phyloP scores from a whole-genome alignment of 805 yeast genomes.

The Yarrowia bubula region DNA sequence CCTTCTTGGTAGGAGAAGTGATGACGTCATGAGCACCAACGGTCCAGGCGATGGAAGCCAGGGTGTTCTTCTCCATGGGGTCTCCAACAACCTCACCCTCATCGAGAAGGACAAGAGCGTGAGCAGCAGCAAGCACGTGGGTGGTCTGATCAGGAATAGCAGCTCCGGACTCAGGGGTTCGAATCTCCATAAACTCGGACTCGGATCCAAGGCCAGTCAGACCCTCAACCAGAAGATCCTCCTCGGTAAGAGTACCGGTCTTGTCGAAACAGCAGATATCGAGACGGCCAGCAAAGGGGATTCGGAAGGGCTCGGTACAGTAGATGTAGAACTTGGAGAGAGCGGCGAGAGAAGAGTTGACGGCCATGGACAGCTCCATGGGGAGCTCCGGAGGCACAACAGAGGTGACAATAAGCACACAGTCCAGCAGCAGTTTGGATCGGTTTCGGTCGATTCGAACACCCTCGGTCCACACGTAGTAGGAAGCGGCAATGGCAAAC shows the following conservation, averaged over 20 bases:
- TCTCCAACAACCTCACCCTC: conserved; percentile 98
- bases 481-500: conserved; percentile 91
- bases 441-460: conserved; percentile 92
- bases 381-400: conserved; percentile 99
- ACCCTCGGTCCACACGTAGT: conserved; percentile 99
- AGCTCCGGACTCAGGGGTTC: conserved; percentile 51
- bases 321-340: conserved; percentile 82
- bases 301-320: conserved; percentile 98
- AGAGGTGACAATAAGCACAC: conserved; percentile 92
- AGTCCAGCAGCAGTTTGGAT: conserved; percentile 88
- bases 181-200: conserved; percentile 46
- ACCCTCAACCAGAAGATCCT: conserved; percentile 94
- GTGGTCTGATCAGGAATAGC: conserved; percentile 71
- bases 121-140: conserved; percentile 86
- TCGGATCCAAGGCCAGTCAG: conserved; percentile 66
- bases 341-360: conserved; percentile 84
- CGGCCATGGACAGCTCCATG: conserved; percentile 98
- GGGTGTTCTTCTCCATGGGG: conserved; percentile 97
- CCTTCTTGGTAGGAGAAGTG: conserved; percentile 43
- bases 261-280: conserved; percentile 99
- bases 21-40: conserved; percentile 76
- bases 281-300: conserved; percentile 95
- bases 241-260: conserved; percentile 97
- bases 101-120: conserved; percentile 89
- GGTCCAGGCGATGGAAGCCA: conserved; percentile 81